Conservation (phyloP, 495 filamentous ascomycete species). For the Staphylotrichum tortipilum region DNA sequence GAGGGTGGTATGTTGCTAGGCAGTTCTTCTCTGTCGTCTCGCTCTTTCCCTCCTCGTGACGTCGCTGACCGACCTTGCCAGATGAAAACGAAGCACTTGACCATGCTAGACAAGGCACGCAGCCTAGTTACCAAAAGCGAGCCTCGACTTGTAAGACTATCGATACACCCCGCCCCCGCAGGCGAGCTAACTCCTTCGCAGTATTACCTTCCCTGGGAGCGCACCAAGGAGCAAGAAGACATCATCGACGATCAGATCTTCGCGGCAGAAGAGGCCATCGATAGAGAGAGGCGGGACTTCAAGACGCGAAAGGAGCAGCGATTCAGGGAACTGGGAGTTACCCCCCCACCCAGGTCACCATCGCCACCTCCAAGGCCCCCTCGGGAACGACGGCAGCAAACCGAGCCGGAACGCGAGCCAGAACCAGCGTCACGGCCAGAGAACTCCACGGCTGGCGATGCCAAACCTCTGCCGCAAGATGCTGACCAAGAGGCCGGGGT, state of each 20-base stretch:
- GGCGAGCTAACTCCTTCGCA: constrained; percentile 36
- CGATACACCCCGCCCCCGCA: constrained; percentile 3
- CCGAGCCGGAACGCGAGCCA: neutral
- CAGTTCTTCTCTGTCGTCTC: neutral
- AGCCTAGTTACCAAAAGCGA: constrained; percentile 65
- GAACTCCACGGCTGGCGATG: constrained; percentile 38
- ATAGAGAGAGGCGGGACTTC: constrained; percentile 38
- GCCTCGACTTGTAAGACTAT: constrained; percentile 62
- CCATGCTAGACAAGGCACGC: constrained; percentile 62
- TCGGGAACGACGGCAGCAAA: neutral
- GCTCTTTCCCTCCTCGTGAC: too few species aligned
- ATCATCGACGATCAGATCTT: constrained; percentile 40
- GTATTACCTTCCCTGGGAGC: constrained; percentile 87
- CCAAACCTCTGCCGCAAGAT: constrained; percentile 32
- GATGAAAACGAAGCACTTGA: constrained; percentile 73
- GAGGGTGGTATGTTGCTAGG: constrained; percentile 53
- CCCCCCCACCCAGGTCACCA: constrained; percentile 14
- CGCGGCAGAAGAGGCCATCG: constrained; percentile 37
- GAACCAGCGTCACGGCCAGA: constrained; percentile 12
- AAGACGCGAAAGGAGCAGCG: constrained; percentile 27
- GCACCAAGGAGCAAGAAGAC: constrained; percentile 45
- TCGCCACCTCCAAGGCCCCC: neutral
- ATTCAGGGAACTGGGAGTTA: constrained; percentile 23
- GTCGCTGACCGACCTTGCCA: constrained; percentile 36
- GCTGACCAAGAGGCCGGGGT: constrained; percentile 28